Conservation (phyloP, 2,329 filamentous ascomycete species). For the Fusarium drepaniforme region DNA sequence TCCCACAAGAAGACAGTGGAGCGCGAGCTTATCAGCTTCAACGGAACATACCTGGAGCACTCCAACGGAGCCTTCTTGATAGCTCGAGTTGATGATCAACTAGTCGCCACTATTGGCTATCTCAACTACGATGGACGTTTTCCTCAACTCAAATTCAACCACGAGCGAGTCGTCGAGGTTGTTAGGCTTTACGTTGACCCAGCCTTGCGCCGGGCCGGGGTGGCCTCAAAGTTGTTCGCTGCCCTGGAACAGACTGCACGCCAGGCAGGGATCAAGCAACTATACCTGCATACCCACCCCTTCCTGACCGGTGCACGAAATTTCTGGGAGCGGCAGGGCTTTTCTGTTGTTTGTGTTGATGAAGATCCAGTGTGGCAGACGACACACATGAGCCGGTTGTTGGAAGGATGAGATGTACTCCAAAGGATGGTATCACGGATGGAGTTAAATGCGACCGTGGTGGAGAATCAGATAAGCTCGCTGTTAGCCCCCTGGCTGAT, state of each 20-base stretch:
- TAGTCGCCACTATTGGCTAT: slow-evolving; percentile 45
- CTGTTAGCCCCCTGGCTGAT: not conserved
- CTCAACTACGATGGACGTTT: slow-evolving; percentile 44
- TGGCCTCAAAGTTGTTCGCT: slow-evolving; percentile 42
- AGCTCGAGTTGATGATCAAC: slow-evolving; percentile 18
- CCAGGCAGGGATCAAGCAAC: slow-evolving; percentile 22
- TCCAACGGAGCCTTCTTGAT: slow-evolving; percentile 37
- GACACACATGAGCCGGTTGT: slow-evolving; percentile 40
- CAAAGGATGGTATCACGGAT: not conserved
- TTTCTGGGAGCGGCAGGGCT: slow-evolving; percentile 45
- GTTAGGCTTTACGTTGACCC: slow-evolving; percentile 45
- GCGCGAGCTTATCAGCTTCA: slow-evolving; percentile 37
- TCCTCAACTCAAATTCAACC: slow-evolving; percentile 30
- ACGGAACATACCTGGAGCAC: slow-evolving; percentile 38
- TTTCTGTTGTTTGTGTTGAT: slow-evolving; percentile 33
- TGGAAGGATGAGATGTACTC: not conserved
- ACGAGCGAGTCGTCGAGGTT: slow-evolving; percentile 40
- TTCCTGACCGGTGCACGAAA: slow-evolving; percentile 41
- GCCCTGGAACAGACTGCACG: slow-evolving; percentile 29
- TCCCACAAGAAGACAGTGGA: slow-evolving; percentile 30
- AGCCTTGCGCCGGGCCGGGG: slow-evolving; percentile 40
- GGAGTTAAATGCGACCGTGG: no score
- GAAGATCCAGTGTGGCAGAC: slow-evolving; percentile 45
- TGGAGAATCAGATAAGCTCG: not conserved
- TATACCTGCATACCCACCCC: slow-evolving; percentile 47